phyloP scores from a whole-genome alignment of 192 early-diverging fungal species.

The Coemansia sp. region DNA sequence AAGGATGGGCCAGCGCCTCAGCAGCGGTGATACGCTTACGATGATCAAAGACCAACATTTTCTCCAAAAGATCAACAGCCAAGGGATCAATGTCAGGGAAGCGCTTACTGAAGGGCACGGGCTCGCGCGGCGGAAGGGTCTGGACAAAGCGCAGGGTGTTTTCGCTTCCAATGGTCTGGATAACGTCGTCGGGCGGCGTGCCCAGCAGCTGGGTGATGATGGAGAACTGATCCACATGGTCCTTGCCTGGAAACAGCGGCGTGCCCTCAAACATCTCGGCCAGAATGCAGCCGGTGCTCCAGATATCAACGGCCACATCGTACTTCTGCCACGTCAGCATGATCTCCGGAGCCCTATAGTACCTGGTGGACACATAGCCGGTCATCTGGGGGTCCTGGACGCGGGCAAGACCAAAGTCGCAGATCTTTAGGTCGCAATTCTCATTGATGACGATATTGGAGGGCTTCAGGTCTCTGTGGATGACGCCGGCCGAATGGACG shows the following conservation, averaged over 20 bases:
- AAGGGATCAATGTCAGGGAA: conserved; percentile 77
- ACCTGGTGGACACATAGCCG: conserved; percentile 95
- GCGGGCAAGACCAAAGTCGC: conserved; percentile 95
- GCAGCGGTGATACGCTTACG: conserved; percentile 82
- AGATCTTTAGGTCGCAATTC: conserved; percentile 98
- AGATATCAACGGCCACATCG: conserved; percentile 93
- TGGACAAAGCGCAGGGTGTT: conserved; percentile 92
- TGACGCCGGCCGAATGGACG: conserved; percentile 91
- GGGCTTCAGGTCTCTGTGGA: conserved; percentile 96
- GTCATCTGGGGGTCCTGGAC: conserved; percentile 96
- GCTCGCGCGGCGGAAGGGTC: conserved; percentile 74
- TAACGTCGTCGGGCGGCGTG: conserved; percentile 87
- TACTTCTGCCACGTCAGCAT: conserved; percentile 99
- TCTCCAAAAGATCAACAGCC: conserved; percentile 83
- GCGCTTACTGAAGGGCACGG: conserved; percentile 74
- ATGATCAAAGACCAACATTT: conserved; percentile 92
- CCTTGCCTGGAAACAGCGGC: conserved; percentile 92
- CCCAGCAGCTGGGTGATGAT: conserved; percentile 91
- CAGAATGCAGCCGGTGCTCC: conserved; percentile 93
- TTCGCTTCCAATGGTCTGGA: conserved; percentile 88
- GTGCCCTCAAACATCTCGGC: conserved; percentile 96
- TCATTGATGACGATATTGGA: conserved; percentile 96
- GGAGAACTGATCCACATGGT: conserved; percentile 93
- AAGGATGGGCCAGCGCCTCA: conserved; percentile 85
- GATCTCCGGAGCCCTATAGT: conserved; percentile 98